Evolutionary conservation across 495 filamentous ascomycete genomes (phyloP).

Genomic region (Tuber umbilicatum): DNA sequence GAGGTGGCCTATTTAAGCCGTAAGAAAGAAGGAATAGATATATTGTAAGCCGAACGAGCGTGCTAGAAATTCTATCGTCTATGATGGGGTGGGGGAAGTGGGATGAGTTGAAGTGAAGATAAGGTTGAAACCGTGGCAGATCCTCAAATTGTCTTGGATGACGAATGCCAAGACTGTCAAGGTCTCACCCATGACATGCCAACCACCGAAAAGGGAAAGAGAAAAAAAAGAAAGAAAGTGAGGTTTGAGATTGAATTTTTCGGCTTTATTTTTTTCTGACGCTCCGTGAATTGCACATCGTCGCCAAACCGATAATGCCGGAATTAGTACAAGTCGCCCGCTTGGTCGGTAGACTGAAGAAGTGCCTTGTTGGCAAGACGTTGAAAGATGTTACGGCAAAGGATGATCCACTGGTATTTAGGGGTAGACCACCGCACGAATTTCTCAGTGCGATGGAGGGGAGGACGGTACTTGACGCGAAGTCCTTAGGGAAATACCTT

Average conservation of each 20-base stretch:
- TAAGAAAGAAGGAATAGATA: neutral
- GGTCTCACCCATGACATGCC: neutral
- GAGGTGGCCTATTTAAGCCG: neutral
- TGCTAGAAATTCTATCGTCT: neutral
- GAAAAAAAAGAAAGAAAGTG: neutral
- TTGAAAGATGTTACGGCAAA: conserved; percentile 62
- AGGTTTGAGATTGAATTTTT: neutral
- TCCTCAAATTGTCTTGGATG: neutral
- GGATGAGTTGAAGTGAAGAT: neutral
- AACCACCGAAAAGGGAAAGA: neutral
- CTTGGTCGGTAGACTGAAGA: conserved; percentile 72
- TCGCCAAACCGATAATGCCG: conserved; percentile 50
- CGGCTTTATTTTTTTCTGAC: neutral
- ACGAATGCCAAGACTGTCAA: neutral
- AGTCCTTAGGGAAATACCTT: conserved; percentile 93
- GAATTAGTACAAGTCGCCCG: conserved; percentile 83
- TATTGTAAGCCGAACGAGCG: neutral
- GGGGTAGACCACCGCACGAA: conserved; percentile 69
- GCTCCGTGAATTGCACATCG: neutral
- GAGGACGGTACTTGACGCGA: conserved; percentile 55
- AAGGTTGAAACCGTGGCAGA: neutral
- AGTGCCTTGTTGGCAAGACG: conserved; percentile 74
- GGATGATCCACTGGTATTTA: conserved; percentile 76
- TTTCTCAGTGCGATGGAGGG: conserved; percentile 68
- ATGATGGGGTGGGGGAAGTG: neutral